Conservation (phyloP, 164 flowering plant genomes). For the Kalanchoe fedtschenkoi region DNA sequence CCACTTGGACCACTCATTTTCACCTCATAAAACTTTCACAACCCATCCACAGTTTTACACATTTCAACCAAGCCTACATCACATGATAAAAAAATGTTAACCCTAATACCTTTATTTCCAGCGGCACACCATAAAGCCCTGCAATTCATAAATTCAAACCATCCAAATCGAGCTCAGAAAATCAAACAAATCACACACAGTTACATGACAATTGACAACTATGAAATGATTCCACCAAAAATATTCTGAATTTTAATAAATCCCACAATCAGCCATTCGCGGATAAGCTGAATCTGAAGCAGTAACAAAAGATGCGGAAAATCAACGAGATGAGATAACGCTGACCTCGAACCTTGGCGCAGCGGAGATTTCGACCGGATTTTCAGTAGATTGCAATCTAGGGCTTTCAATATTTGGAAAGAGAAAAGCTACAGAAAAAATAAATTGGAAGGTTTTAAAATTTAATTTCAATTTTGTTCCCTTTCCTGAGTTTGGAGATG, state of each 20-base stretch:
- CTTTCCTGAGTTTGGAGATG: no score
- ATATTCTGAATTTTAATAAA: no score
- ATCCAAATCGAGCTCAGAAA: no score
- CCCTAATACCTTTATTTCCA: no score
- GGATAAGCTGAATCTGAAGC: not conserved
- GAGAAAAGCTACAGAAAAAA: not conserved
- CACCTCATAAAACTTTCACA: not conserved
- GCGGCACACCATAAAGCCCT: no score
- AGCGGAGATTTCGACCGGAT: not conserved
- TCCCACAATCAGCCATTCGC: not conserved
- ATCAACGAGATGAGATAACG: not conserved
- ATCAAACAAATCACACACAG: no score
- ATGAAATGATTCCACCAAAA: no score
- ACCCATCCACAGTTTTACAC: not conserved
- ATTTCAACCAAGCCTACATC: no score
- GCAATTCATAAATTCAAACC: no score
- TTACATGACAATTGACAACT: no score
- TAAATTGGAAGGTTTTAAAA: not conserved
- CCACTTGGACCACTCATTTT: slow-evolving; percentile 24
- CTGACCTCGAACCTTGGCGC: not conserved
- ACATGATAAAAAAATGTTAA: no score
- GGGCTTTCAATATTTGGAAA: not conserved
- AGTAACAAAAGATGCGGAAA: not conserved
- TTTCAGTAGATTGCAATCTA: not conserved
- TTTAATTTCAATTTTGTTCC: not conserved